Evolutionary conservation across 768 basidiomycete genomes (phyloP).

Genomic region (Mycena chlorophos): DNA sequence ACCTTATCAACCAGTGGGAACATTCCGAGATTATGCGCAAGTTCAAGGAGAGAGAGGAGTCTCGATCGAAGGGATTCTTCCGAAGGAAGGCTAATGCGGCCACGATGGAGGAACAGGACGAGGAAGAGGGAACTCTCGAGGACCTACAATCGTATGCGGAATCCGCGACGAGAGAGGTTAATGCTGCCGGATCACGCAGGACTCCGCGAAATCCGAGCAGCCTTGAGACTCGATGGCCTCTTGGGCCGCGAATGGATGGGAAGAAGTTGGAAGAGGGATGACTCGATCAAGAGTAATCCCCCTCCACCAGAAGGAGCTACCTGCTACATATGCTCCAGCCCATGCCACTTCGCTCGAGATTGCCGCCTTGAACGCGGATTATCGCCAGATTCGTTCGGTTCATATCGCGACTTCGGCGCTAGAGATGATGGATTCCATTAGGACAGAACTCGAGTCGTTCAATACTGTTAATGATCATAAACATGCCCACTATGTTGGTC

Average conservation of each 20-base stretch:
- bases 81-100: background rate
- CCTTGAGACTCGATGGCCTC: too few species aligned
- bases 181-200: too few species aligned
- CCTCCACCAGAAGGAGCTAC: background rate
- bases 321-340: conserved; percentile 5
- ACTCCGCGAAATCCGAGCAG: too few species aligned
- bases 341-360: background rate
- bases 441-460: background rate
- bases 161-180: too few species aligned
- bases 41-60: background rate
- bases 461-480: background rate
- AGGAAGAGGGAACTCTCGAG: too few species aligned
- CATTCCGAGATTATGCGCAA: background rate
- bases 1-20: background rate
- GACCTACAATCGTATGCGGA: too few species aligned
- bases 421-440: background rate
- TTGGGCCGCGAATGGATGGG: too few species aligned
- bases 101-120: too few species aligned
- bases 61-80: background rate
- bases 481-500: background rate
- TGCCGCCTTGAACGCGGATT: background rate
- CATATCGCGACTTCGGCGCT: background rate
- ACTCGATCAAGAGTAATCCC: background rate
- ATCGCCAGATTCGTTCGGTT: background rate
- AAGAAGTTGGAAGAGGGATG: background rate